Evolutionary conservation across 2,329 filamentous ascomycete species (phyloP).

Genomic region (Aspergillus ochraceoroseus): DNA sequence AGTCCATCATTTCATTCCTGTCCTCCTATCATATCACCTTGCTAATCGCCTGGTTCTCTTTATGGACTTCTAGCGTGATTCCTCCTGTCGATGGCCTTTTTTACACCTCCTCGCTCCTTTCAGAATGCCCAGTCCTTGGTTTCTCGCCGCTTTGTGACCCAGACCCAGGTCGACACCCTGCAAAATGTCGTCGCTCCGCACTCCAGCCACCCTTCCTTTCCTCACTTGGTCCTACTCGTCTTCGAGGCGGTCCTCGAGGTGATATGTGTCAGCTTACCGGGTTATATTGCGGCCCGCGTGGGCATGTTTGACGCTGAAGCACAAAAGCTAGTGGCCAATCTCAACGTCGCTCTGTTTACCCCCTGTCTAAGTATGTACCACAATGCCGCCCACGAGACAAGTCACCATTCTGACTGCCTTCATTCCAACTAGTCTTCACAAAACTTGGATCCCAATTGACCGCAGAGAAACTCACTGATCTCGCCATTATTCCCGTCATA

Average conservation of each 20-base stretch:
- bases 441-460: slow-evolving; percentile 94
- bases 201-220: slow-evolving; percentile 47
- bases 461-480: slow-evolving; percentile 79
- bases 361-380: slow-evolving; percentile 76
- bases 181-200: slow-evolving; percentile 26
- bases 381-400: not conserved
- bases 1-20: not conserved
- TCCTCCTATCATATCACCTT: not conserved
- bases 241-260: slow-evolving; percentile 95
- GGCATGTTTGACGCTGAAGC: slow-evolving; percentile 94
- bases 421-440: slow-evolving; percentile 67
- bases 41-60: slow-evolving; percentile 1
- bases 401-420: slow-evolving; percentile 10
- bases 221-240: slow-evolving; percentile 70
- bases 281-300: slow-evolving; percentile 82
- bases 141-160: slow-evolving; percentile 21
- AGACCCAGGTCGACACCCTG: slow-evolving; percentile 24
- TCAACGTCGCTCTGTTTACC: slow-evolving; percentile 95
- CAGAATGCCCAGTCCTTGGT: slow-evolving; percentile 38
- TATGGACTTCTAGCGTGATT: not conserved
- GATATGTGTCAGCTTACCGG: slow-evolving; percentile 87
- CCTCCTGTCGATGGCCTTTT: slow-evolving; percentile 38
- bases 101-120: slow-evolving; percentile 48
- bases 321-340: slow-evolving; percentile 93
- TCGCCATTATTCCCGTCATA: slow-evolving; percentile 92